Evolutionary conservation across 352 stramenopile species (phyloP), one percentile per base, ranked within the genome.

Genomic region (Phytophthora boehmeriae): DNA sequence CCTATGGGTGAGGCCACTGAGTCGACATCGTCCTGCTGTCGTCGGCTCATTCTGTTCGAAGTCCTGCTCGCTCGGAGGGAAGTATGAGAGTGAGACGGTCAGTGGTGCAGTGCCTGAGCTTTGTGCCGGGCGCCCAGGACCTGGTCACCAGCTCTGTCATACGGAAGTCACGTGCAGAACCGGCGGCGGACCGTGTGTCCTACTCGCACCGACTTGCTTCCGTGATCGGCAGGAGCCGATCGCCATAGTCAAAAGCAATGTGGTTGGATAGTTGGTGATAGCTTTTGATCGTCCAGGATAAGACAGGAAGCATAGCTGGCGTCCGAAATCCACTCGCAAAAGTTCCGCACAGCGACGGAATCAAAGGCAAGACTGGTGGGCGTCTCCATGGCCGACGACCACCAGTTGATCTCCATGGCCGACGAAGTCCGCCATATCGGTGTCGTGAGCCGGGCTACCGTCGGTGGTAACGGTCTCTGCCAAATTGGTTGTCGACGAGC

Each of bases 121-220:
- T 70, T 70, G 62, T 66, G 62, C 48, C 55, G 50, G 47, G 49
- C 47, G 27, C 1, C 9, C n/a, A 32, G 49, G 42, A n/a, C 25
- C 25, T 30, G 60, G 48, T 35, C 50, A 51, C 5, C 48, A 49
- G 35, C 51, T 47, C 54, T 70, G 62, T 70, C 62, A 54, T 61
- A 70, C 62, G 48, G 36, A 49, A n/a, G 8, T 10, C 20, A 9
- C 36, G 54, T 30, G 39, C 19, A 50, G 13, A 46, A 22, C 30
- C 32, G 54, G n/a, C 47, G 11, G n/a, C 9, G 34, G 43, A 34
- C 41, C 48, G n/a, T 22, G 16, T 6, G 6, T 17, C 47, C 13
- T 65, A 65, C 54, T 65, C 51, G 60, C 54, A n/a, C 34, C 49
- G 60, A 50, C 48, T 65, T 69, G 28, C 47, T 62, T 65, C 66